These are phyloP conservation scores for Xylariaceae sp. DNA, from an alignment of 2,329 filamentous ascomycete genomes.

Conservation along the genomic window DNA sequence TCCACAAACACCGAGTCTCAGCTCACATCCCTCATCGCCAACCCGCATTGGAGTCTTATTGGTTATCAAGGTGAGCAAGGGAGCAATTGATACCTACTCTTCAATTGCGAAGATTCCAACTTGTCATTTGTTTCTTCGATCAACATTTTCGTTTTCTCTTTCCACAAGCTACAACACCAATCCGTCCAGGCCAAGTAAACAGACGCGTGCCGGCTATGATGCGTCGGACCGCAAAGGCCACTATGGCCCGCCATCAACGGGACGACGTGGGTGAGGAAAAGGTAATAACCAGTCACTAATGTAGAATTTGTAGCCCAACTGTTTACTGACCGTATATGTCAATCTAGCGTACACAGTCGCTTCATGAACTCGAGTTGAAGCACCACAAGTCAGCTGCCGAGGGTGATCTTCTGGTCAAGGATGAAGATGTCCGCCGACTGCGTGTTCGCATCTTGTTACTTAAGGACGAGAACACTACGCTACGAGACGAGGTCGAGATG, in stretches of 20 bases:
- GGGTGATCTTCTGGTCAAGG: constrained; percentile 66
- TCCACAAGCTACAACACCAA: neutral
- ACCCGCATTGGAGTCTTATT: too few relatives aligned
- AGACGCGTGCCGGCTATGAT: constrained; percentile 22
- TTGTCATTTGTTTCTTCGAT: too few relatives aligned
- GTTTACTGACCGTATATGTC: neutral
- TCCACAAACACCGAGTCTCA: constrained; percentile 16
- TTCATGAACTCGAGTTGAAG: constrained; percentile 63
- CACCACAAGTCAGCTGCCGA: constrained; percentile 65
- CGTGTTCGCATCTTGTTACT: constrained; percentile 68
- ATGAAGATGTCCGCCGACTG: constrained; percentile 71
- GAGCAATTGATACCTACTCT: too few relatives aligned
- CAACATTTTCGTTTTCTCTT: neutral
- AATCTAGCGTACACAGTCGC: constrained; percentile 42
- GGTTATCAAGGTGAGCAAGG: too few relatives aligned
- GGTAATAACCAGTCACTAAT: constrained; percentile 25
- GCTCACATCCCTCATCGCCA: too few relatives aligned
- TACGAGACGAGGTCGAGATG: constrained; percentile 60
- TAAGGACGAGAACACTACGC: constrained; percentile 68
- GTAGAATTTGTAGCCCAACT: neutral
- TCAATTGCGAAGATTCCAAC: too few relatives aligned
- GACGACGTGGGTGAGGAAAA: constrained; percentile 38
- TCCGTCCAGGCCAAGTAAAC: neutral
- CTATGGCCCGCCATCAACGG: constrained; percentile 26
- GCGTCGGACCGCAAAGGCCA: constrained; percentile 27